phyloP scores from a whole-genome alignment of 202 grass and related monocot genomes.

The Digitaria exilis region DNA sequence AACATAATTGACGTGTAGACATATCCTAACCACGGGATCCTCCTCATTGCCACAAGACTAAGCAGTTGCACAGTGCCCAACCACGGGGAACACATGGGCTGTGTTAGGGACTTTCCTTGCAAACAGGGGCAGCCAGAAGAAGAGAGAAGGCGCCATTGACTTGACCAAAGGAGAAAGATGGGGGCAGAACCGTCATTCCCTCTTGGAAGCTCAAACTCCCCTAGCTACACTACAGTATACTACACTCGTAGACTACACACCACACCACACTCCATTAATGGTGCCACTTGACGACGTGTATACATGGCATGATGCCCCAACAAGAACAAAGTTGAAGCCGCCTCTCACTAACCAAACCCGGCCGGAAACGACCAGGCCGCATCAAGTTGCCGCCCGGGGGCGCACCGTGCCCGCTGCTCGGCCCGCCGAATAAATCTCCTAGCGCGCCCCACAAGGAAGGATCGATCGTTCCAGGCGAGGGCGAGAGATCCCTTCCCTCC shows the following conservation, averaged over 20 bases:
- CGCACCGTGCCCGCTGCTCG: not conserved
- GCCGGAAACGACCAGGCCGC: conserved; percentile 3
- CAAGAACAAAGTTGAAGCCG: conserved; percentile 8
- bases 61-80: conserved; percentile 8
- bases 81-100: conserved; percentile 12
- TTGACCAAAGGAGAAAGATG: not conserved
- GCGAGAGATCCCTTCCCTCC: conserved; percentile 43
- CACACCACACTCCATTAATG: conserved; percentile 1
- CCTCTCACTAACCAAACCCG: conserved; percentile 5
- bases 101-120: not conserved
- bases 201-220: not conserved
- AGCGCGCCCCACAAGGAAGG: not conserved
- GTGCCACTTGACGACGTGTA: not conserved
- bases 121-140: not conserved
- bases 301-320: not conserved
- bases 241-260: not conserved
- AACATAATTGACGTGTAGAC: not conserved
- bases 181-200: conserved; percentile 33
- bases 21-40: not conserved
- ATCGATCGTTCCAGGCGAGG: too few relatives aligned
- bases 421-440: conserved; percentile 34
- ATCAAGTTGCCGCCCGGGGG: not conserved
- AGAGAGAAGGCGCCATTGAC: conserved; percentile 34
- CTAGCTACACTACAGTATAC: not conserved
- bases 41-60: not conserved